Conservation (phyloP, 768 basidiomycete genomes). For the Boletus fagicola region DNA sequence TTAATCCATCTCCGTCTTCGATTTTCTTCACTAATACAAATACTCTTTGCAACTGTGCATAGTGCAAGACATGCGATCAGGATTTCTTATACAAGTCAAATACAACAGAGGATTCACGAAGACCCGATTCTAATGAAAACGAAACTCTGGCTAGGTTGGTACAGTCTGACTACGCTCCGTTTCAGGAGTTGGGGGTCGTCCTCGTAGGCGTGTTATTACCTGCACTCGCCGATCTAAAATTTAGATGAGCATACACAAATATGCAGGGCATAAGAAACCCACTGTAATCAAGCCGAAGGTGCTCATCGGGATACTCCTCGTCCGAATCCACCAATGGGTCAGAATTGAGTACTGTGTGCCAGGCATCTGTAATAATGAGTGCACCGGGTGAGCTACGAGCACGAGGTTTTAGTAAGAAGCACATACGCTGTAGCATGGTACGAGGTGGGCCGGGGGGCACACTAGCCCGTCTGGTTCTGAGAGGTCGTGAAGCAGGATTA, state of each 20-base stretch:
- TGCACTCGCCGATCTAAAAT: constrained; percentile 55
- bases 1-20: constrained; percentile 17
- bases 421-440: constrained; percentile 68
- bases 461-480: constrained; percentile 26
- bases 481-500: constrained; percentile 23
- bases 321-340: constrained; percentile 79
- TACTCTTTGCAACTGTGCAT: constrained; percentile 24
- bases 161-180: constrained; percentile 27
- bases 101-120: constrained; percentile 1
- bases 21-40: constrained; percentile 24
- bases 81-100: constrained; percentile 2
- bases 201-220: constrained; percentile 57
- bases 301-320: constrained; percentile 64
- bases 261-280: constrained; percentile 6
- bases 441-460: constrained; percentile 36
- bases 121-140: background rate
- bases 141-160: constrained; percentile 5
- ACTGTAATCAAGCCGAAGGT: constrained; percentile 67
- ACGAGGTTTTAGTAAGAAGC: background rate
- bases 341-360: constrained; percentile 61
- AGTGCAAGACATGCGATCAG: constrained; percentile 10
- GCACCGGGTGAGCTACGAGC: constrained; percentile 5
- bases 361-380: constrained; percentile 53
- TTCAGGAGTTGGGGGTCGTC: constrained; percentile 58
- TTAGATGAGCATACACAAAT: constrained; percentile 11